Evolutionary conservation across 2,329 filamentous ascomycete genomes (phyloP), one percentile per base, ranked within the genome.

Genomic region (Teratosphaeria gauchensis): DNA sequence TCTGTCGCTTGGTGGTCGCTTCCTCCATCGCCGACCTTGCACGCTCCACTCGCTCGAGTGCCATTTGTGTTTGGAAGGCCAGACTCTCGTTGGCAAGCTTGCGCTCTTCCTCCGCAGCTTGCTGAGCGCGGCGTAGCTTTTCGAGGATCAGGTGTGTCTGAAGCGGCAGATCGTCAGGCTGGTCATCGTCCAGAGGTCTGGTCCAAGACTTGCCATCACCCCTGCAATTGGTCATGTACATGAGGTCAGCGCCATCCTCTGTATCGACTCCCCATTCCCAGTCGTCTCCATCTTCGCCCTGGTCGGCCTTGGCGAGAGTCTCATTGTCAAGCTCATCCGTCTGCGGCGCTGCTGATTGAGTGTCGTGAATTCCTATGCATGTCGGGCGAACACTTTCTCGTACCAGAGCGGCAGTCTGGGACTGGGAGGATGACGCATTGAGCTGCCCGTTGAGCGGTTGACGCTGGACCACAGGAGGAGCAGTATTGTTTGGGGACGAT

Each of bases 171-270:
- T 16, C 14, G 31, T 42, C 53, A 32, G 51, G 48, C 16, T 59
- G 51, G 28, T 53, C 55, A 28, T 59, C 48, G 14, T 4, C 19
- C 16, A 24, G 9, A 8, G 56, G 28, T 16, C 31, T 38, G 31
- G n/a, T 38, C 24, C 51, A 61, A 2, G 21, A 59, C 30, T 38
- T 57, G 38, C 24, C 24, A 28, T 33, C 52, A 11, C n/a, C 28
- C 16, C 42, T 21, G 8, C 51, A n/a, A 24, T 60, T 58, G 56
- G 51, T 30, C 30, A 60, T 21, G 53, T 60, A 61, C 46, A 59
- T 54, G 5, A 12, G 30, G 33, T 62, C 60, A 24, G 14, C 24
- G 32, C 51, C 54, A 16, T 59, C 24, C 3, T 59, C 55, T 7
- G 58, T 58, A 24, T 62, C 55, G 14, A 60, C 57, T 12, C 30